Percentiles rank a stretch among this genome's conserved stretches.
phyloP scores from a whole-genome alignment of 176 grass and related monocot genomes.

The Phyllostachys edulis region DNA sequence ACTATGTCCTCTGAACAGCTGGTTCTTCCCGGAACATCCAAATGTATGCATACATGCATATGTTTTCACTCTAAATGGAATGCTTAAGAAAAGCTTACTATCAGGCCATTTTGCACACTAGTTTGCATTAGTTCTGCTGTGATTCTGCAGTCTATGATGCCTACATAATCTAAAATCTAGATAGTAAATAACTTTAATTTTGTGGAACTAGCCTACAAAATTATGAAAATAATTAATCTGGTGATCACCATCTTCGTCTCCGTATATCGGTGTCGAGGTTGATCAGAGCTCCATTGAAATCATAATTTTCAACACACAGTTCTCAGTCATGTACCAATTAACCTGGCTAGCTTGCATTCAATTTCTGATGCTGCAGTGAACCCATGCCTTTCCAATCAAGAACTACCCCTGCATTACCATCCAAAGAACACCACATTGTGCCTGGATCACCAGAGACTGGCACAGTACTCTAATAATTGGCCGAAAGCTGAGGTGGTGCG shows the following conservation, averaged over 20 bases:
- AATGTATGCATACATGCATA: not conserved
- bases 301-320: not conserved
- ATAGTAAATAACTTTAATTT: not conserved
- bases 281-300: not conserved
- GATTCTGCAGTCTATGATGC: not conserved
- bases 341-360: conserved; percentile 35
- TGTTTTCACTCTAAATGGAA: not conserved
- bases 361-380: conserved; percentile 51
- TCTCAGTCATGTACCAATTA: conserved; percentile 17
- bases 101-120: not conserved
- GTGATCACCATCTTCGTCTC: not conserved
- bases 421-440: conserved; percentile 50
- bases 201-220: not conserved
- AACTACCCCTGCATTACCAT: conserved; percentile 43
- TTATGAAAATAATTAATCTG: not conserved
- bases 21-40: not conserved
- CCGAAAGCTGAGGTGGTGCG: conserved; percentile 43
- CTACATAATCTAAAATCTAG: not conserved
- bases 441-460: conserved; percentile 44
- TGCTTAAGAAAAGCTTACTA: not conserved
- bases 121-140: not conserved
- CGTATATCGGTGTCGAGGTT: not conserved
- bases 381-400: conserved; percentile 43
- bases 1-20: not conserved
- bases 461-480: conserved; percentile 57